Base-by-base conservation (phyloP, 1,284 basidiomycete species). In the Sporisorium iseilematis-ciliati region DNA sequence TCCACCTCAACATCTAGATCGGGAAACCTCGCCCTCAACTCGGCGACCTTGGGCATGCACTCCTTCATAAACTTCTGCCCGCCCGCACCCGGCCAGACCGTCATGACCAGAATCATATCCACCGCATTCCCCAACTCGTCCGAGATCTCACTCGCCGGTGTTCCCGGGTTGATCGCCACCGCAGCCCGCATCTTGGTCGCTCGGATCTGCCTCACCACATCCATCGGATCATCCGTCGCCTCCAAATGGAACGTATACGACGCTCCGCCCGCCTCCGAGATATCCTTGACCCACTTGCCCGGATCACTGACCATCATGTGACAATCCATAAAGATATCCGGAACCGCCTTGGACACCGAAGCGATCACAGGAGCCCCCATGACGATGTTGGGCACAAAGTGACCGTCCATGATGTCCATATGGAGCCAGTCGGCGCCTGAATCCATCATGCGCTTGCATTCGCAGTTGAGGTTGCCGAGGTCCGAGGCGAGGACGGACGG, bases 221-320 rank as follows among this genome's bases (percentile, higher is more conserved):
- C 83, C 64, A 85, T 68, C 0, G 82, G 83, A 51, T 83, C 79
- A 45, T 84, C 82, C 20, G 84, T 82, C 18, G 97, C 95, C 86
- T 99, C 97, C 71, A 95, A 89, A 86, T 99, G 97, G 88, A 99
- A 99, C 71, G 94, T 97, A 87, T 98, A 99, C 60, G 94, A 89
- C 26, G 92, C 89, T 49, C 97, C 97, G 38, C 97, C 97, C 16
- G 97, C 97, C 77, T 93, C 91, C 21, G 96, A 94, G 69, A 99
- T 93, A 82, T 96, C 95, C 77, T 94, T 88, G 41, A 99, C 93
- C 97, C 97, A 99, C 92, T 97, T 82, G 1, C 92, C 92, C 2
- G 97, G 97, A 70, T 98, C 89, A 0, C 95, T 87, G 18, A 99
- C 97, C 97, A 99, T 99, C 97, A 99, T 99, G 87, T 99, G 97